Conservation (phyloP, 73 alveolate genomes). For the Paramecium biaurelia region DNA sequence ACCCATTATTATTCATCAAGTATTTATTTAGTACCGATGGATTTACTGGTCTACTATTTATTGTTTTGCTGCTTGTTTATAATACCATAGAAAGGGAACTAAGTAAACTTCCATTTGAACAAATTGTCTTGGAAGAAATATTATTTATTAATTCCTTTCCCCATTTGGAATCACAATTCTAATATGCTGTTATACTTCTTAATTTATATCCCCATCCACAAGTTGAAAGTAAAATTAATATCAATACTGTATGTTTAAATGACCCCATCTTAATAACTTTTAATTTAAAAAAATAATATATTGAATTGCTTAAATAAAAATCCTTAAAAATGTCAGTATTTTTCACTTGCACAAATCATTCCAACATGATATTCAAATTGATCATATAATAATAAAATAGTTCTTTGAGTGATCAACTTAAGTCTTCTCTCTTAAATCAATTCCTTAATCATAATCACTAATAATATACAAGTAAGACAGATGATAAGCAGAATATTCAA, state of each 20-base stretch:
- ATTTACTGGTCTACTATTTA: not conserved
- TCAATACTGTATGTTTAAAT: not conserved
- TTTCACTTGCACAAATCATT: not conserved
- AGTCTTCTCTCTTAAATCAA: not conserved
- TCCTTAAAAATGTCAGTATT: not conserved
- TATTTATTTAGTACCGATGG: not conserved
- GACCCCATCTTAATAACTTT: not conserved
- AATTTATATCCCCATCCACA: not conserved
- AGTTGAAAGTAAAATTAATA: not conserved
- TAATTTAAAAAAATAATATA: not conserved
- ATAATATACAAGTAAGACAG: not conserved
- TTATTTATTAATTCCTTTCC: not conserved
- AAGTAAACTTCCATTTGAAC: not conserved
- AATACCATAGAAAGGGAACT: not conserved
- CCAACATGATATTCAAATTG: not conserved
- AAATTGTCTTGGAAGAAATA: not conserved
- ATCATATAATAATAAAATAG: not conserved
- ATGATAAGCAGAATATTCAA: not conserved
- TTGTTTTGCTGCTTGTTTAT: not conserved
- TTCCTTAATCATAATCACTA: not conserved
- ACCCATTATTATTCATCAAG: not conserved
- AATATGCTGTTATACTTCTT: not conserved
- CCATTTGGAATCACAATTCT: not conserved
- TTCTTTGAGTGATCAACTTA: not conserved
- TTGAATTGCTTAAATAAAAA: not conserved